Evolutionary conservation across 2,329 filamentous ascomycete genomes (phyloP), one percentile per base, ranked within the genome.

Genomic region (Phialophora tarda): DNA sequence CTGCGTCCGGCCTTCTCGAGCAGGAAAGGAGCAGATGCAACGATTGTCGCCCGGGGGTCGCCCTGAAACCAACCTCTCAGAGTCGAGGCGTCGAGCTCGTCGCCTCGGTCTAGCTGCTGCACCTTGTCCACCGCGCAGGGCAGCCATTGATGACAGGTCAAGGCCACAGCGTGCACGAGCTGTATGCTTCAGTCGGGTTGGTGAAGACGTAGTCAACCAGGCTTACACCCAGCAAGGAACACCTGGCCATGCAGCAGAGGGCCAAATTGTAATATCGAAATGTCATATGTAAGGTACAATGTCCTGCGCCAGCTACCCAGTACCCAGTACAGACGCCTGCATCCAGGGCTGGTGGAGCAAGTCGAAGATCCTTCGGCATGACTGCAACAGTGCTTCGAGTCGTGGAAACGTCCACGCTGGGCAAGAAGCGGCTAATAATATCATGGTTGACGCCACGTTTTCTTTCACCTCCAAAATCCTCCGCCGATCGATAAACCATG

Each of bases 241-340:
- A 34, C 57, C 57, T 34, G 28, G 57, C 44, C 7, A 14, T 47
- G 30, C 38, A 17, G 38, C 38, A 8, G 17, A 6, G 38, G 38
- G 38, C 38, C 38, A 44, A 44, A n/a, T 8, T 32, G 41, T 2
- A 26, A 6, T 7, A 30, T 12, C 41, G 57, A 48, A 17, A 32
- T 14, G 57, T 41, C 57, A 50, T 32, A 50, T 59, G 57, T 59
- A 59, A 59, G 57, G 57, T 59, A 59, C 57, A 28, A 38, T 30
- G 21, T 47, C 12, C 44, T 34, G 7, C 32, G 5, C 12, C 57
- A 51, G 28, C 10, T 44, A 44, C 47, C 57, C 28, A 50, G 12
- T n/a, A n/a, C n/a, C n/a, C 47, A 11, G 17, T 51, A 44, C 38
- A 23, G 10, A 51, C 41, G 30, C 7, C 26, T 30, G 41, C 57